Evolutionary conservation across 768 basidiomycete genomes (phyloP).

Genomic region (Trichaptum fuscoviolaceum): DNA sequence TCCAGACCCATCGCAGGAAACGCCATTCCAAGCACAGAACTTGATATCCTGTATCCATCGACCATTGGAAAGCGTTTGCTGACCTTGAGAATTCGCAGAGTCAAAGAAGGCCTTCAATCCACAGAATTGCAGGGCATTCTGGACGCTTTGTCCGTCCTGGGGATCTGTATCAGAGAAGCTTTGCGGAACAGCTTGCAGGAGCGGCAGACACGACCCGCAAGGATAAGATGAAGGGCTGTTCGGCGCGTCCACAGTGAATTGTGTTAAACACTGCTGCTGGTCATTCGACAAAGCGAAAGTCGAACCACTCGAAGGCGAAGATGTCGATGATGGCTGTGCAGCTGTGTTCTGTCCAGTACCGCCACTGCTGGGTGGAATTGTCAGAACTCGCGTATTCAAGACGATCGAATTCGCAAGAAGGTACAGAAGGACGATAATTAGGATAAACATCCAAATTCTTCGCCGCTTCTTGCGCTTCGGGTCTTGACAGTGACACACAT

Average conservation of each 20-base stretch:
- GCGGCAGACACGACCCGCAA: conserved; percentile 39
- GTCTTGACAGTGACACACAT: conserved; percentile 13
- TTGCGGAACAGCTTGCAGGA: conserved; percentile 33
- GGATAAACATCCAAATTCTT: conserved; percentile 24
- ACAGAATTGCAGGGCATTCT: conserved; percentile 42
- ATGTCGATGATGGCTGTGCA: conserved; percentile 11
- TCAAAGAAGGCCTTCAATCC: conserved; percentile 40
- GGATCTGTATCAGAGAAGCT: conserved; percentile 26
- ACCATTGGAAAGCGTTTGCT: conserved; percentile 32
- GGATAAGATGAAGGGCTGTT: conserved; percentile 38
- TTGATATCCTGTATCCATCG: conserved; percentile 41
- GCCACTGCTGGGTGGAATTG: conserved; percentile 12
- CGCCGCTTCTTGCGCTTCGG: conserved; percentile 25
- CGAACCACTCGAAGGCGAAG: conserved; percentile 17
- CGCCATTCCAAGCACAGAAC: conserved; percentile 44
- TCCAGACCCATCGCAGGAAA: conserved; percentile 37
- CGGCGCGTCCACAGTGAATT: conserved; percentile 41
- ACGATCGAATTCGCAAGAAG: conserved; percentile 36
- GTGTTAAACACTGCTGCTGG: conserved; percentile 39
- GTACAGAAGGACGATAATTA: conserved; percentile 37
- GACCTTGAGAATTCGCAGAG: conserved; percentile 30
- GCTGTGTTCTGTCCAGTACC: neutral
- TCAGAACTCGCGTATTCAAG: conserved; percentile 31
- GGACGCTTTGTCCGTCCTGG: conserved; percentile 27
- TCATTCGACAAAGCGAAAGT: conserved; percentile 31